phyloP scores from a whole-genome alignment of 495 filamentous ascomycete species.

The Viridothelium virens region DNA sequence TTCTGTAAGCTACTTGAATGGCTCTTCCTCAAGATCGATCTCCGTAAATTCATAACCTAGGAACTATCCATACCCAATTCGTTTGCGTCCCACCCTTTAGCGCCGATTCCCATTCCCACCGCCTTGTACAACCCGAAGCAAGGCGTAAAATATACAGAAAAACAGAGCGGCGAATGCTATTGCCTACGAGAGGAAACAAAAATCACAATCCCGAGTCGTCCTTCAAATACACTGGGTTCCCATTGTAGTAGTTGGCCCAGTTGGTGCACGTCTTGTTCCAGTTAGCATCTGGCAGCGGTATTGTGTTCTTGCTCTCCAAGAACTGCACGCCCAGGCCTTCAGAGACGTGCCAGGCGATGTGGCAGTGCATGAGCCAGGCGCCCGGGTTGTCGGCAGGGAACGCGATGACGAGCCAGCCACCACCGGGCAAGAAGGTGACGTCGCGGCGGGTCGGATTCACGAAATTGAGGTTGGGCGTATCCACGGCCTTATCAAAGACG shows the following conservation, averaged over 20 bases:
- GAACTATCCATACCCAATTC: no score
- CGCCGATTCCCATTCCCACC: not conserved
- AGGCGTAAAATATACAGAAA: not conserved
- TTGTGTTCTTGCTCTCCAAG: constrained; percentile 18
- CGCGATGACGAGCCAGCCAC: constrained; percentile 30
- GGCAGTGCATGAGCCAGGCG: constrained; percentile 30
- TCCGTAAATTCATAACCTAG: no score
- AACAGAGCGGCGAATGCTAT: not conserved
- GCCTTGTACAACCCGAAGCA: not conserved
- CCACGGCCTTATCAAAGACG: constrained; percentile 16
- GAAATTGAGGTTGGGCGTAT: constrained; percentile 24
- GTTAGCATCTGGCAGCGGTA: constrained; percentile 7
- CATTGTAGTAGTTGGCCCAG: constrained; percentile 22
- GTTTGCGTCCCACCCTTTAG: no score
- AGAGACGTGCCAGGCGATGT: constrained; percentile 20
- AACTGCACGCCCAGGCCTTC: constrained; percentile 23
- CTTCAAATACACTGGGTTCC: constrained; percentile 14
- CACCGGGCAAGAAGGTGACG: constrained; percentile 27
- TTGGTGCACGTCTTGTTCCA: constrained; percentile 17
- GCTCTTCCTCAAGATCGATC: no score
- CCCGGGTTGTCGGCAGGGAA: constrained; percentile 34
- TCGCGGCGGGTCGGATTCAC: constrained; percentile 31
- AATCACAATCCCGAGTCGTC: constrained; percentile 18
- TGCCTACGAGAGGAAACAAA: not conserved
- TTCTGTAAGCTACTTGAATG: no score